Evolutionary conservation across 306 rosid species (phyloP), one percentile per base, ranked within the genome.

Genomic region (Ceratonia siliqua): DNA sequence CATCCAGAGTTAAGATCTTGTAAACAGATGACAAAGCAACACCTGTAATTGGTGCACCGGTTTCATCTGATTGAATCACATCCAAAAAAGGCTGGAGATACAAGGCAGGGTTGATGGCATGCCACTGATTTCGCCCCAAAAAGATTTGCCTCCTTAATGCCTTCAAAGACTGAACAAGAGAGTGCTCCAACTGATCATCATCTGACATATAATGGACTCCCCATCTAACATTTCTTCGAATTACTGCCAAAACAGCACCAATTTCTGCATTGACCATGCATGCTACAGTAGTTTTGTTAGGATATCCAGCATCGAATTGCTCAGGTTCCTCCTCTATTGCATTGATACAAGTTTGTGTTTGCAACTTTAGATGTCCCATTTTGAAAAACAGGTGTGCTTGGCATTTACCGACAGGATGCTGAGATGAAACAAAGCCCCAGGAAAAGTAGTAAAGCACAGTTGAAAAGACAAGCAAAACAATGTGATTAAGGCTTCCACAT

Each of bases 141-240:
- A 90, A 94, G 11, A 94, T 90, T 74, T 90, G 86, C 81, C 72
- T 88, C 75, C 99, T 89, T 70, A 94, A 70, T 17, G 79, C 82
- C 87, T 92, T 94, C 82, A 94, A 77, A 50, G 99, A 92, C 69
- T 85, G 95, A 82, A 94, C 89, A 46, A 94, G 84, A 57, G 85
- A 87, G 86, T 94, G 97, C 72, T 94, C 99, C 64, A 90, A 81
- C 76, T 90, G 94, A 88, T 94, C 96, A 53, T 94, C 98, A 81
- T 90, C 93, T n/a, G 97, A 85, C 82, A 86, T 87, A 77, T 90
- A 94, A 62, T 85, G 97, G 27, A 89, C 89, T 57, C 97, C 97
- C 99, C 99, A 94, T 81, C 99, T 84, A 57, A 94, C 96, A 79
- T 94, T 94, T 84, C 97, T 90, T 81, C 97, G 85, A 97, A 94